Percentiles rank a stretch among this genome's conserved stretches.
These are phyloP conservation scores for Fragaria vesca DNA, from an alignment of 306 rosid species.

Conservation along the genomic window DNA sequence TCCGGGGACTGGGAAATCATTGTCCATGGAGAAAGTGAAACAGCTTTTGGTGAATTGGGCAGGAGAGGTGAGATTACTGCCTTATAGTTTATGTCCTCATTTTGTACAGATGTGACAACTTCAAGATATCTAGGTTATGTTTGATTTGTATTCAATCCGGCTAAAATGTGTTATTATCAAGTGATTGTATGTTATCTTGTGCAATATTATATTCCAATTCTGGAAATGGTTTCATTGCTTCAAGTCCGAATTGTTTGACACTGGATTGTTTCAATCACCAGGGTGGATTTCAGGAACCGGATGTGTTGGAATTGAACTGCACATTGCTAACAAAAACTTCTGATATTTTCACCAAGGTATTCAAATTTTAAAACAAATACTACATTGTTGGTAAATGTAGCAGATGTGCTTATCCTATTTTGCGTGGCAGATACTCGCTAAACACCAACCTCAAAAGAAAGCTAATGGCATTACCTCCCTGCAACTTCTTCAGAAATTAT, in stretches of 20 bases:
- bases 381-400: conserved; percentile 2
- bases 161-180: background rate
- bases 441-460: conserved; percentile 40
- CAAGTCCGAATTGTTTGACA: background rate
- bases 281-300: conserved; percentile 56
- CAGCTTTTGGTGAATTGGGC: conserved; percentile 58
- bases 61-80: conserved; percentile 38
- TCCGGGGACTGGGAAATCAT: conserved; percentile 85
- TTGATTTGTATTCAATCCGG: background rate
- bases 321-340: conserved; percentile 67
- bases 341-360: conserved; percentile 75
- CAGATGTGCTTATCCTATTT: conserved; percentile 26
- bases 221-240: background rate
- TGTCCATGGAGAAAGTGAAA: conserved; percentile 75
- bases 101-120: background rate
- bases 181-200: background rate
- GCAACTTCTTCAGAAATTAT: conserved; percentile 71
- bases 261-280: conserved; percentile 27
- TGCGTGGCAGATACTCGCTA: conserved; percentile 54
- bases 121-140: background rate
- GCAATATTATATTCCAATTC: background rate
- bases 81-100: background rate
- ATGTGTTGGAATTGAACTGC: conserved; percentile 66
- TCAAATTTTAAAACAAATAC: background rate
- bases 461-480: conserved; percentile 46